Evolutionary conservation across 441 rosid species (phyloP), one percentile per base, ranked within the genome.

Genomic region (Daphne laureola): DNA sequence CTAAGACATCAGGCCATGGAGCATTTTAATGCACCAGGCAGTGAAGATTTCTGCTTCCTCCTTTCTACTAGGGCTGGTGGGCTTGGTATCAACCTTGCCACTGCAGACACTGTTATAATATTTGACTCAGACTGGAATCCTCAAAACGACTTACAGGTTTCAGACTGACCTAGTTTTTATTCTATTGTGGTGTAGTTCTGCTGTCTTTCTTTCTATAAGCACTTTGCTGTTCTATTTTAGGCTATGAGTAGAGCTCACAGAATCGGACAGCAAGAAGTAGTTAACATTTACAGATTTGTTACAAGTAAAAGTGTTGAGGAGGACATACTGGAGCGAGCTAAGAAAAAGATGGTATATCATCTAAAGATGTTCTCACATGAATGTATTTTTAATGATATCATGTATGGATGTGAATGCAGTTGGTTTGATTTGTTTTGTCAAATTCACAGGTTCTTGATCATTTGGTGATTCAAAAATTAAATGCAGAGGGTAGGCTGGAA

Each of bases 211-310:
- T 13, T 46, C 17, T 67, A 11, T 58, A 47, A 38, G 27, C 43
- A 49, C 52, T 66, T 17, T 57, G 38, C 23, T 44, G 43, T 61
- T 62, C 53, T 73, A 54, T 70, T 54, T 65, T 72, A 95, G 99
- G 99, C 99, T 54, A 91, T 95, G 98, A 95, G 99, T 59, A 91
- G 98, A 82, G 99, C 99, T 59, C 98, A 95, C 65, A 81, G 99
- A 77, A 95, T 95, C 70, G 99, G 99, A 67, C 99, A 95, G 63
- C 99, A 87, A 75, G 98, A 91, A 40, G 97, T 91, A 46, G 99
- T 95, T 46, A 95, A 95, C 73, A 91, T 95, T 53, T 95, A 95
- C 73, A 83, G 99, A 74, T 95, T 95, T 83, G 98, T 91, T 63
- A 95, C 96, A 26, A 91, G 97, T 84, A 95, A 87, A 77, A 95